A percentile compares a stretch with the other conserved stretches of the same genome.
Conservation (phyloP, 2,329 filamentous ascomycete species). For the Hymenoscyphus linearis region DNA sequence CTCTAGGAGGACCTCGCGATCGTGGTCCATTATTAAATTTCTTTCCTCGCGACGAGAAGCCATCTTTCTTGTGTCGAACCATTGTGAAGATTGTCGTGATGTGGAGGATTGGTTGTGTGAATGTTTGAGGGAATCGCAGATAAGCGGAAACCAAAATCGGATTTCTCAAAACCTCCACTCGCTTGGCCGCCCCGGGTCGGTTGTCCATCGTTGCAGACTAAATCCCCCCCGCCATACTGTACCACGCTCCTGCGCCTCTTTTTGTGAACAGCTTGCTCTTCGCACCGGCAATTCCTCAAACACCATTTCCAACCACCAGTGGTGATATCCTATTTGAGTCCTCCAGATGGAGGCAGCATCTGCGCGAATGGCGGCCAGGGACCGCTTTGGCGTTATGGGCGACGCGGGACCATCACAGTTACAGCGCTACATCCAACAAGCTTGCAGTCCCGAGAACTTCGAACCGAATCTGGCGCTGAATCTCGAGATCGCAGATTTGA, state of each 20-base stretch:
- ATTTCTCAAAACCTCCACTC: not conserved
- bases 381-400: constrained; percentile 82
- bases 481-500: constrained; percentile 91
- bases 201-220: not conserved
- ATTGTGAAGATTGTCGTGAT: constrained; percentile 41
- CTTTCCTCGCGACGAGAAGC: constrained; percentile 60
- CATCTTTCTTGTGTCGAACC: constrained; percentile 96
- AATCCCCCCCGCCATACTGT: not conserved
- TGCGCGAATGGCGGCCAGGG: constrained; percentile 88
- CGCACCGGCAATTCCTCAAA: constrained; percentile 7
- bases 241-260: constrained; percentile 10
- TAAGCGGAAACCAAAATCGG: not conserved
- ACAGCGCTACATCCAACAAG: constrained; percentile 92
- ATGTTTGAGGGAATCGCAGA: not conserved
- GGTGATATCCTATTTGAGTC: constrained; percentile 18
- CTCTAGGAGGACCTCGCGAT: constrained; percentile 47
- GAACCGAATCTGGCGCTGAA: constrained; percentile 95
- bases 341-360: constrained; percentile 82
- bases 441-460: constrained; percentile 95
- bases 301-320: constrained; percentile 6
- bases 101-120: not conserved
- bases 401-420: constrained; percentile 78
- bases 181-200: not conserved
- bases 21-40: constrained; percentile 58
- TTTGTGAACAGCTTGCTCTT: constrained; percentile 15